Base-by-base conservation (phyloP, 257 asterid genomes). In the Fraxinus cuspidata region DNA sequence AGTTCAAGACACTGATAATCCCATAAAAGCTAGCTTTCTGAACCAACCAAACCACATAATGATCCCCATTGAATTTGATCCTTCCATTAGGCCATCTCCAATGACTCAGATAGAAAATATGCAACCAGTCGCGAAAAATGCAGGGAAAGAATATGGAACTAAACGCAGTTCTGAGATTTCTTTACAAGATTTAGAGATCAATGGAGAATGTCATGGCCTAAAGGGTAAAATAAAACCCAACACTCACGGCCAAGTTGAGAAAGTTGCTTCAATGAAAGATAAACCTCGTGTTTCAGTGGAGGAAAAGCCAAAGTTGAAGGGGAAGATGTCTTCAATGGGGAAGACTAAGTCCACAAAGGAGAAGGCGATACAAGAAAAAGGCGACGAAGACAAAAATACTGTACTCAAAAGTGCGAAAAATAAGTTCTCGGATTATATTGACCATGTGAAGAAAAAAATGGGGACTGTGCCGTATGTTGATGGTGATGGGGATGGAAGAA, bases 401-500 rank as follows among this genome's bases (percentile, higher is more conserved):
- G 31, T 6, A 23, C 34, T 3, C 32, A 23, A 23, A 63, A 63
- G 15, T 25, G 13, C 32, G 29, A 73, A 77, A 44, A 66, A 77
- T 1, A 74, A 49, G 66, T 86, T 84, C 29, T 68, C 83, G 2
- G 73, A 77, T 37, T 89, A 86, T 37, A 86, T 86, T 16, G 72
- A 13, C 13, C 68, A 71, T 10, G 85, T 85, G 21, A 89, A 78
- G 89, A 58, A 64, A 12, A 83, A 77, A 67, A 76, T 88, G 87
- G 68, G 80, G 68, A 84, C 63, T 27, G 28, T 64, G 4, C 83
- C 91, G 0, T 70, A 70, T 21, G 74, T 85, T 74, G 85, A 81
- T 5, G 84, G 32, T 23, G 28, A 25, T 3, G 34, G 8, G 12
- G 31, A 1, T 25, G 83, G 68, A 12, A 84, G 74, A 72, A 44